A percentile compares a stretch with the other conserved stretches of the same genome.
Evolutionary conservation across 2,329 filamentous ascomycete species (phyloP).

Genomic region (Cordyceps farinosa): DNA sequence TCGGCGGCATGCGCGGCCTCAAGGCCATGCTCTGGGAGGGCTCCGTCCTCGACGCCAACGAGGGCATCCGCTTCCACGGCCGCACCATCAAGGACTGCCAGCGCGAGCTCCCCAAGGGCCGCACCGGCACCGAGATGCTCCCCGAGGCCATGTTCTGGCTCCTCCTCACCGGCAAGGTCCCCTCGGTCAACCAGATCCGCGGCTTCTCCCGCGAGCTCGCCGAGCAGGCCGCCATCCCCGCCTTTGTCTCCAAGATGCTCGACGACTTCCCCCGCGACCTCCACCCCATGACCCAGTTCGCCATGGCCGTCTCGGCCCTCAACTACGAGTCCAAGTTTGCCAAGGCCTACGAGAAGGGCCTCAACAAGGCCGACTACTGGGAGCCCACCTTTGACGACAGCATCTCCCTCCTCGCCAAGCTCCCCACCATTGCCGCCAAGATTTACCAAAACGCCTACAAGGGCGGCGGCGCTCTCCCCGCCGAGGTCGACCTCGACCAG

Average conservation of each 20-base stretch:
- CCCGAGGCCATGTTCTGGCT: slow-evolving; percentile 99
- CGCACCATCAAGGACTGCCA: slow-evolving; percentile 98
- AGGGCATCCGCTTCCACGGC: slow-evolving; percentile 97
- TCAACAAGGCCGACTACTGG: slow-evolving; percentile 98
- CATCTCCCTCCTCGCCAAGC: slow-evolving; percentile 90
- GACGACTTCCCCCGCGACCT: slow-evolving; percentile 85
- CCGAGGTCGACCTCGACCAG: slow-evolving; percentile 74
- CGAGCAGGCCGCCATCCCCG: slow-evolving; percentile 76
- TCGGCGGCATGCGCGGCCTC: slow-evolving; percentile 95
- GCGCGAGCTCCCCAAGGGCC: slow-evolving; percentile 86
- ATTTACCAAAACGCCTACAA: slow-evolving; percentile 92
- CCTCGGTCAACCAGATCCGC: slow-evolving; percentile 76
- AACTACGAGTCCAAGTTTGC: slow-evolving; percentile 94
- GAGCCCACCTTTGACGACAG: slow-evolving; percentile 95
- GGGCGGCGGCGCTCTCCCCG: slow-evolving; percentile 68
- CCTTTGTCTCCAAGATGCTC: slow-evolving; percentile 82
- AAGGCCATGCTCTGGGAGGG: slow-evolving; percentile 99
- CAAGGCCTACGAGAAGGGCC: slow-evolving; percentile 82
- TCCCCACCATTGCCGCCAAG: slow-evolving; percentile 93
- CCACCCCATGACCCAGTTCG: slow-evolving; percentile 98
- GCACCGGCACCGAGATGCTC: slow-evolving; percentile 90
- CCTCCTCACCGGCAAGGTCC: slow-evolving; percentile 87
- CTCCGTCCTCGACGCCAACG: slow-evolving; percentile 91
- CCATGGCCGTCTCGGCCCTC: slow-evolving; percentile 90
- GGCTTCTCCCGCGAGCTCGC: slow-evolving; percentile 81